Evolutionary conservation across 139 green algal genomes (phyloP).

Genomic region (Klebsormidium nitens): DNA sequence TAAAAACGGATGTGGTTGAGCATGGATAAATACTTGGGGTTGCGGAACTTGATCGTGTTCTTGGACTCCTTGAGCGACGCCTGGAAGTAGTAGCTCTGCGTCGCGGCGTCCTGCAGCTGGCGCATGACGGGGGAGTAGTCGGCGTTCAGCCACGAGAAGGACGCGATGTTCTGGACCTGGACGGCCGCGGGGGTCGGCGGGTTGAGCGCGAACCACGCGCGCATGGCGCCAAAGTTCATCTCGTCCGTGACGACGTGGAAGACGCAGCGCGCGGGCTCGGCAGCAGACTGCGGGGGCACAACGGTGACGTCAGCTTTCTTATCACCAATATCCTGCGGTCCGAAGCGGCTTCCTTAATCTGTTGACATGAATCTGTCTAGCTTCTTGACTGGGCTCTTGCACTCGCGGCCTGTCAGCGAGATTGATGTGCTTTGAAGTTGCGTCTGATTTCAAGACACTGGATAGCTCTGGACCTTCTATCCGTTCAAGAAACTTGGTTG

Average conservation of each 20-base stretch:
- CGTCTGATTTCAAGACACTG: too few species aligned
- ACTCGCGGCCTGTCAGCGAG: too few species aligned
- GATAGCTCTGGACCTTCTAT: too few species aligned
- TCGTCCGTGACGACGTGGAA: slow-evolving; percentile 36
- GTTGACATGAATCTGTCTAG: too few species aligned
- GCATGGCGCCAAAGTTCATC: slow-evolving; percentile 22
- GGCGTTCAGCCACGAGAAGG: slow-evolving; percentile 26
- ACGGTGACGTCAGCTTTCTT: too few species aligned
- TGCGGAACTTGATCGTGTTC: slow-evolving; percentile 18
- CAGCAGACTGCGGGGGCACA: too few species aligned
- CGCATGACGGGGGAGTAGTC: slow-evolving; percentile 27
- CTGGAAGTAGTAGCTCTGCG: slow-evolving; percentile 35
- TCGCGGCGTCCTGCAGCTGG: slow-evolving; percentile 19
- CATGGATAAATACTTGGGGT: slow-evolving; percentile 33
- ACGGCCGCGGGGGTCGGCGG: slow-evolving; percentile 7
- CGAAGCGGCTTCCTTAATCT: too few species aligned
- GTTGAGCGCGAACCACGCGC: slow-evolving; percentile 37
- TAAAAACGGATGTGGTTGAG: slow-evolving; percentile 31
- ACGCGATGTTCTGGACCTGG: slow-evolving; percentile 18
- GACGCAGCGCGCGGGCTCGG: slow-evolving; percentile 2
- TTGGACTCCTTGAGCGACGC: slow-evolving; percentile 24
- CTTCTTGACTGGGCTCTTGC: too few species aligned
- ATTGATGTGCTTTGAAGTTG: too few species aligned
- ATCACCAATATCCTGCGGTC: too few species aligned
- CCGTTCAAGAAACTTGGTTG: too few species aligned